phyloP scores from a whole-genome alignment of 1,284 basidiomycete genomes.

The Leucocoprinus gongylophorus region DNA sequence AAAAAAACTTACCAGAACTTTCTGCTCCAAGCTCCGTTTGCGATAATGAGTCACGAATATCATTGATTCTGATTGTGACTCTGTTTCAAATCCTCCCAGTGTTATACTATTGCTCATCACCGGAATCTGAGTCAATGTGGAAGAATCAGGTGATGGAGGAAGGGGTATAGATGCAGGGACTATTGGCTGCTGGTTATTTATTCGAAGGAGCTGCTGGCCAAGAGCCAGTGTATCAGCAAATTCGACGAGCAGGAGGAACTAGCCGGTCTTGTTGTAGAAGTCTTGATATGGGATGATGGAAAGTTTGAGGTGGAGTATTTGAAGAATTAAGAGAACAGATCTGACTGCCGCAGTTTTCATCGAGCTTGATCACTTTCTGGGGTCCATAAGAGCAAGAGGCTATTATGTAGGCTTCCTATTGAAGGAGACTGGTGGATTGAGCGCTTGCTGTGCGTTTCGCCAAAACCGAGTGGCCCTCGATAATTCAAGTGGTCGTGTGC shows the following conservation, averaged over 20 bases:
- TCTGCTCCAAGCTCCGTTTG: background rate
- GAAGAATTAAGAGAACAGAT: background rate
- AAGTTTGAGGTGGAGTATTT: too few species aligned
- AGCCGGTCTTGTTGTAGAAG: background rate
- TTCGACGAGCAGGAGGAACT: background rate
- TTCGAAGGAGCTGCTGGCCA: background rate
- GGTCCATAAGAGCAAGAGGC: slow-evolving; percentile 4
- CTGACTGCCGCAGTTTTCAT: background rate
- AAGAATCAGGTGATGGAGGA: slow-evolving; percentile 17
- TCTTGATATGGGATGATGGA: background rate
- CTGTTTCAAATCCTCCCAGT: background rate
- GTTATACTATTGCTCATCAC: background rate
- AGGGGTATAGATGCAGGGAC: slow-evolving; percentile 16
- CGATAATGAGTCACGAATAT: background rate
- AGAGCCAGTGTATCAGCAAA: background rate
- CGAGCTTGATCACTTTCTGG: slow-evolving; percentile 8
- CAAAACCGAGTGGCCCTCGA: background rate
- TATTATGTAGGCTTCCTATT: background rate
- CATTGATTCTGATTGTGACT: background rate
- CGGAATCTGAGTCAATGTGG: background rate
- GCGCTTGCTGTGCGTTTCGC: background rate
- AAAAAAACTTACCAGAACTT: background rate
- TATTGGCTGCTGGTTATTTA: background rate
- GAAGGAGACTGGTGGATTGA: background rate
- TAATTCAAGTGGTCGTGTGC: background rate